These are phyloP conservation scores for Ogataea dorogensis DNA, from an alignment of 805 yeast species.

Conservation along the genomic window DNA sequence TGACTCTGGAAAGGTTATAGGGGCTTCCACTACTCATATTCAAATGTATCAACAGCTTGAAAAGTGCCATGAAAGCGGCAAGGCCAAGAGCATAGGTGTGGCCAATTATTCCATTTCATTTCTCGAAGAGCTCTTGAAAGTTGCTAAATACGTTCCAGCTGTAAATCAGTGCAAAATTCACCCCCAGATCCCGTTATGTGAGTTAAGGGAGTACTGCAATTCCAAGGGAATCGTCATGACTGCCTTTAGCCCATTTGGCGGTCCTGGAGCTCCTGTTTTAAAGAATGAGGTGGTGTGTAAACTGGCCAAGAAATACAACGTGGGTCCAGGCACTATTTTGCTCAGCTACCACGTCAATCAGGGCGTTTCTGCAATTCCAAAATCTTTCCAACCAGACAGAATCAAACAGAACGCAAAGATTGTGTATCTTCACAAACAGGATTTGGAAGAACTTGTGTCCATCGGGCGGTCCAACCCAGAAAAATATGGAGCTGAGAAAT, in stretches of 20 bases:
- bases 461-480: slow-evolving; percentile 13
- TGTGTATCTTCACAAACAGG: slow-evolving; percentile 37
- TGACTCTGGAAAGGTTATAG: slow-evolving; percentile 23
- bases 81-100: slow-evolving; percentile 44
- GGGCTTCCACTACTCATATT: slow-evolving; percentile 47
- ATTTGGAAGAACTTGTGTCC: slow-evolving; percentile 24
- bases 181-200: slow-evolving; percentile 39
- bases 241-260: slow-evolving; percentile 45
- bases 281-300: slow-evolving; percentile 34
- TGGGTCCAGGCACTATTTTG: slow-evolving; percentile 50
- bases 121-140: slow-evolving; percentile 34
- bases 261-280: slow-evolving; percentile 40
- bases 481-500: slow-evolving; percentile 4
- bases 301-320: slow-evolving; percentile 53
- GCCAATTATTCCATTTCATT: slow-evolving; percentile 36
- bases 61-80: slow-evolving; percentile 58
- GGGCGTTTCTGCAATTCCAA: slow-evolving; percentile 37
- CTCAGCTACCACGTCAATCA: slow-evolving; percentile 33
- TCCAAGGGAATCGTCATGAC: slow-evolving; percentile 34
- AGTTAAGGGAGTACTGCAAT: slow-evolving; percentile 32
- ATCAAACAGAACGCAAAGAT: slow-evolving; percentile 33
- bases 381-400: slow-evolving; percentile 41
- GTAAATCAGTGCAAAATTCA: slow-evolving; percentile 47
- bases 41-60: slow-evolving; percentile 67
- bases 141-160: slow-evolving; percentile 39